phyloP scores from a whole-genome alignment of 768 basidiomycete species.

The Gloeophyllum trabeum region DNA sequence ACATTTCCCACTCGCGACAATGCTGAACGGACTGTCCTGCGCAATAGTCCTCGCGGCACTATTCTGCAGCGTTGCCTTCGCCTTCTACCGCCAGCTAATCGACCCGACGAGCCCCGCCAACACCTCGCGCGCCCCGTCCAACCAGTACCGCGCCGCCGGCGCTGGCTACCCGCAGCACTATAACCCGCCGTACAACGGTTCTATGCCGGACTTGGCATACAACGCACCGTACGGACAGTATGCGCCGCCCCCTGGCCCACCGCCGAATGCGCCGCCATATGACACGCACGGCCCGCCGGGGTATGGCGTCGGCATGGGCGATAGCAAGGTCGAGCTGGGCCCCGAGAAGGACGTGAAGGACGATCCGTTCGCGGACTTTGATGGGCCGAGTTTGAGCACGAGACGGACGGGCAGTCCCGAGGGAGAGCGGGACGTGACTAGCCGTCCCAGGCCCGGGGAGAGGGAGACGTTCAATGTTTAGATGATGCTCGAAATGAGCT shows the following conservation, averaged over 20 bases:
- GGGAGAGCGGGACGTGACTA: constrained; percentile 32
- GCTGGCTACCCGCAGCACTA: constrained; percentile 39
- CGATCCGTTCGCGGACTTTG: constrained; percentile 48
- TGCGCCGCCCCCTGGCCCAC: constrained; percentile 30
- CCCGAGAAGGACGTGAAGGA: constrained; percentile 27
- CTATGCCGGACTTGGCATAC: constrained; percentile 11
- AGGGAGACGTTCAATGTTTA: constrained; percentile 5
- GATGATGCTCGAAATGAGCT: too few species aligned
- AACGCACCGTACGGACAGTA: constrained; percentile 23
- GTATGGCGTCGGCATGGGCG: constrained; percentile 14
- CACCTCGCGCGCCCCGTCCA: constrained; percentile 28
- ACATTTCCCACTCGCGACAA: neutral
- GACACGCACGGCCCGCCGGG: constrained; percentile 9
- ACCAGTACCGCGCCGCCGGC: constrained; percentile 23
- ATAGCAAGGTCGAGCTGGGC: constrained; percentile 9
- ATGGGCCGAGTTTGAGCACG: constrained; percentile 13
- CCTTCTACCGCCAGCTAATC: constrained; percentile 64
- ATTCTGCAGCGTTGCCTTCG: constrained; percentile 57
- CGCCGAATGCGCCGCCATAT: constrained; percentile 35
- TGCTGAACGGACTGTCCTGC: neutral
- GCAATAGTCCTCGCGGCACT: constrained; percentile 40
- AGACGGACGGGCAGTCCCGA: constrained; percentile 18
- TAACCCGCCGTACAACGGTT: constrained; percentile 38
- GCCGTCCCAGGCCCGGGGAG: constrained; percentile 25
- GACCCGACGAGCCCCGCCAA: constrained; percentile 55